phyloP scores from a whole-genome alignment of 2,329 filamentous ascomycete species.

The Phialophora verrucosa region DNA sequence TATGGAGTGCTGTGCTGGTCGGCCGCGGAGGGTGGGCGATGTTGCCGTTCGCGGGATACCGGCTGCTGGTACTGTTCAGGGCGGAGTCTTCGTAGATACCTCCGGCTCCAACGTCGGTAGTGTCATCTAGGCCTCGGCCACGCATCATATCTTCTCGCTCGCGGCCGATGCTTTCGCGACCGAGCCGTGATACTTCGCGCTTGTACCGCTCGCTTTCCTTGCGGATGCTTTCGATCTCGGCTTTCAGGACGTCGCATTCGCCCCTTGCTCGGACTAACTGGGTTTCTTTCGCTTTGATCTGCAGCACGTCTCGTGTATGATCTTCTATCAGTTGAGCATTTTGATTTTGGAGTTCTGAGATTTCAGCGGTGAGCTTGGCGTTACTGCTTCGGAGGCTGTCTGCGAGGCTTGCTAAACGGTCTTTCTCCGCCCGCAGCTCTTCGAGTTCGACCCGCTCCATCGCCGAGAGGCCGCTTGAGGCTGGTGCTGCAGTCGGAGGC shows the following conservation, averaged over 20 bases:
- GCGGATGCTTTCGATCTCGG: constrained; percentile 79
- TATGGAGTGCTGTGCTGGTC: constrained; percentile 33
- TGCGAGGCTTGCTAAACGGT: constrained; percentile 73
- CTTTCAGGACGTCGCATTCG: constrained; percentile 86
- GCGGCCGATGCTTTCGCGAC: constrained; percentile 49
- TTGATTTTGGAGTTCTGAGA: constrained; percentile 93
- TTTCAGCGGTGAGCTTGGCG: constrained; percentile 79
- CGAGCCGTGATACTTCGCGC: constrained; percentile 71
- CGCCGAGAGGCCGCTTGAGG: constrained; percentile 70
- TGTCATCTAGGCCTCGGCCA: constrained; percentile 46
- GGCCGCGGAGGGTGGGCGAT: constrained; percentile 25
- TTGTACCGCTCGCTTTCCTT: constrained; percentile 93
- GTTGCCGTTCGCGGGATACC: constrained; percentile 38
- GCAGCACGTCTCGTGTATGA: constrained; percentile 91
- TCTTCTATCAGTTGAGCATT: constrained; percentile 97
- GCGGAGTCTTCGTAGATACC: constrained; percentile 49
- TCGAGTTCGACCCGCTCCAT: constrained; percentile 93
- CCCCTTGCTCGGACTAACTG: constrained; percentile 90
- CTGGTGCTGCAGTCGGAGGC: constrained; percentile 61
- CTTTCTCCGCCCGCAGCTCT: constrained; percentile 82
- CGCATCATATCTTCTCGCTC: constrained; percentile 38
- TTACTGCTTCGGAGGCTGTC: constrained; percentile 85
- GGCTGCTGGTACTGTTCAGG: constrained; percentile 30
- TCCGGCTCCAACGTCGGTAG: constrained; percentile 58
- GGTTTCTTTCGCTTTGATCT: constrained; percentile 98